phyloP scores from a whole-genome alignment of 805 yeast genomes.

The Metschnikowia dekortorum region DNA sequence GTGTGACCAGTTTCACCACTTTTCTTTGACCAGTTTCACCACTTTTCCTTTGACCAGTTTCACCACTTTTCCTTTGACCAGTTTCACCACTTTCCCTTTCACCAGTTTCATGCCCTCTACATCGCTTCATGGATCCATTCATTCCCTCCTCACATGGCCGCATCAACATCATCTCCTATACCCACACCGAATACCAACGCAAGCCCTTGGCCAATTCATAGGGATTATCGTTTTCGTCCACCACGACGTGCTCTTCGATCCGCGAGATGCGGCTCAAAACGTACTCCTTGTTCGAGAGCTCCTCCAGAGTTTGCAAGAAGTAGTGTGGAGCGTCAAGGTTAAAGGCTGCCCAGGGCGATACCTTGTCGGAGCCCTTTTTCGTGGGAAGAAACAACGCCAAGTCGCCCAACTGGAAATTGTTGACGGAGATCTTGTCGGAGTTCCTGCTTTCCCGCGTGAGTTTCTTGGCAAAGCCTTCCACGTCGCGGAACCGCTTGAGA shows the following conservation, averaged over 20 bases:
- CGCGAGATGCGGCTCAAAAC: slow-evolving; percentile 63
- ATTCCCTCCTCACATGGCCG: too few species aligned
- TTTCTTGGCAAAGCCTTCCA: slow-evolving; percentile 83
- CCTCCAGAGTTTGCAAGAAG: slow-evolving; percentile 47
- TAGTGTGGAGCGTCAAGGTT: slow-evolving; percentile 85
- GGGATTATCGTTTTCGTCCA: slow-evolving; percentile 49
- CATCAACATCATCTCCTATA: neutral
- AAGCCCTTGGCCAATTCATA: slow-evolving; percentile 59
- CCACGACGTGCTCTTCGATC: slow-evolving; percentile 53
- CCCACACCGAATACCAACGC: slow-evolving; percentile 48
- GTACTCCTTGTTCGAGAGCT: slow-evolving; percentile 58
- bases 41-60: too few species aligned
- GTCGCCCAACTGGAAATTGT: slow-evolving; percentile 67
- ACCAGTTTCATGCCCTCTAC: too few species aligned
- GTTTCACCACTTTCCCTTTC: too few species aligned
- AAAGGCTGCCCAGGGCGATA: slow-evolving; percentile 89
- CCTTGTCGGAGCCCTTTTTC: slow-evolving; percentile 35
- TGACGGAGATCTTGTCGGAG: slow-evolving; percentile 53
- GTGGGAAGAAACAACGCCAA: slow-evolving; percentile 85
- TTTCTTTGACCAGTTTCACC: too few species aligned
- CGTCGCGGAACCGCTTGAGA: slow-evolving; percentile 77
- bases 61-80: too few species aligned
- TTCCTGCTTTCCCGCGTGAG: slow-evolving; percentile 65
- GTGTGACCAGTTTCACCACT: too few species aligned
- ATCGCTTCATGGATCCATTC: too few species aligned